These are phyloP conservation scores for Thraustochytrium sp. DNA, from an alignment of 352 stramenopile genomes.

Conservation along the genomic window DNA sequence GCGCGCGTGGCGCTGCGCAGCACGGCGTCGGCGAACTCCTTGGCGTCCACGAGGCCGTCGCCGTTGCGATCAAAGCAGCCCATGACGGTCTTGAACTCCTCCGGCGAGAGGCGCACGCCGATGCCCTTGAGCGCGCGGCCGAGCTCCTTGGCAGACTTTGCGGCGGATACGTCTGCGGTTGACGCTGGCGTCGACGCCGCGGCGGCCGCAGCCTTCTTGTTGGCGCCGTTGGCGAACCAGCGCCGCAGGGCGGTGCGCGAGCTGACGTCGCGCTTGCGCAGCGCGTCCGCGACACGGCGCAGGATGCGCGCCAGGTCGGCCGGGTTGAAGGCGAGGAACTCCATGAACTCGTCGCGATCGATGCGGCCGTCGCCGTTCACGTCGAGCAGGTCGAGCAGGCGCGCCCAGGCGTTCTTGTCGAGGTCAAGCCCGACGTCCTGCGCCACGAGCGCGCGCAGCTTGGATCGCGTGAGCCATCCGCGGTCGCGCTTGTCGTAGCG, in stretches of 20 bases:
- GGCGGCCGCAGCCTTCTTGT: not conserved
- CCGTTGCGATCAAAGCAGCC: conserved; percentile 24
- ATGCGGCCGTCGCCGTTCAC: not conserved
- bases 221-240: not conserved
- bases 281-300: not conserved
- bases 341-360: conserved; percentile 24
- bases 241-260: not conserved
- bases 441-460: not conserved
- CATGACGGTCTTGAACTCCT: conserved; percentile 16
- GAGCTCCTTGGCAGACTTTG: conserved; percentile 1
- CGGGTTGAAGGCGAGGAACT: conserved; percentile 37
- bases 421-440: not conserved
- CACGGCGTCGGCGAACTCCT: not conserved
- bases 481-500: not conserved
- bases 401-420: not conserved
- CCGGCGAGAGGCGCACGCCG: not conserved
- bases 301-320: not conserved
- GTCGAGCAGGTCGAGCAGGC: conserved; percentile 2
- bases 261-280: not conserved
- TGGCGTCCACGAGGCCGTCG: not conserved
- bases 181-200: not conserved
- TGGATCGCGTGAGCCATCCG: not conserved
- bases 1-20: not conserved
- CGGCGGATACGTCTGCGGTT: not conserved
- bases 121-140: not conserved